Evolutionary conservation across 176 grass and related monocot genomes (phyloP).

Genomic region (Elymus sibiricus): DNA sequence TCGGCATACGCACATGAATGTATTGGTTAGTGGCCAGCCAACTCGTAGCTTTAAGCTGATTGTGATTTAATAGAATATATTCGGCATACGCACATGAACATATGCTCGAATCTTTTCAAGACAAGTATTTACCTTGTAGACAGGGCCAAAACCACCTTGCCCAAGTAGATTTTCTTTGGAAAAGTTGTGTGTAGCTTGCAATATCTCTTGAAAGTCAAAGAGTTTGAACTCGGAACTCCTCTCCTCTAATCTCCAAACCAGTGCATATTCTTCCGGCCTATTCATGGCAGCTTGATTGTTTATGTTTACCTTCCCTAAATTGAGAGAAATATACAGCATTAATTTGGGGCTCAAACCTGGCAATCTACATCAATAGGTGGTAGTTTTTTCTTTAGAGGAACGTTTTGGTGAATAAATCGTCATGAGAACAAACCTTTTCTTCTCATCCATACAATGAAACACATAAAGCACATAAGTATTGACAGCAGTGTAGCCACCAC

Average conservation of each 20-base stretch:
- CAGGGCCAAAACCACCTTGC: conserved; percentile 15
- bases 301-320: background rate
- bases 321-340: background rate
- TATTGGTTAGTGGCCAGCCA: background rate
- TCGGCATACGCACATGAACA: no score
- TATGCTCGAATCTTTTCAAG: background rate
- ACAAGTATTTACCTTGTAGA: background rate
- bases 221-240: conserved; percentile 14
- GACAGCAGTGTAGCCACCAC: background rate
- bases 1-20: background rate
- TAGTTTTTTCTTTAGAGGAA: background rate
- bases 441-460: background rate
- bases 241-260: background rate
- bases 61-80: no score
- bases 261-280: background rate
- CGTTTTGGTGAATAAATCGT: background rate
- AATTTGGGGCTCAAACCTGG: background rate
- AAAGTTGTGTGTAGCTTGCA: conserved; percentile 34
- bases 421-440: conserved; percentile 8
- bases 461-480: background rate
- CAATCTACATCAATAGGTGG: background rate
- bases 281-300: background rate
- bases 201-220: conserved; percentile 13
- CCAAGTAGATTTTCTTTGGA: conserved; percentile 39
- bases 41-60: background rate